Evolutionary conservation across 129 eudicot genomes (phyloP).

Genomic region (Apium graveolens): DNA sequence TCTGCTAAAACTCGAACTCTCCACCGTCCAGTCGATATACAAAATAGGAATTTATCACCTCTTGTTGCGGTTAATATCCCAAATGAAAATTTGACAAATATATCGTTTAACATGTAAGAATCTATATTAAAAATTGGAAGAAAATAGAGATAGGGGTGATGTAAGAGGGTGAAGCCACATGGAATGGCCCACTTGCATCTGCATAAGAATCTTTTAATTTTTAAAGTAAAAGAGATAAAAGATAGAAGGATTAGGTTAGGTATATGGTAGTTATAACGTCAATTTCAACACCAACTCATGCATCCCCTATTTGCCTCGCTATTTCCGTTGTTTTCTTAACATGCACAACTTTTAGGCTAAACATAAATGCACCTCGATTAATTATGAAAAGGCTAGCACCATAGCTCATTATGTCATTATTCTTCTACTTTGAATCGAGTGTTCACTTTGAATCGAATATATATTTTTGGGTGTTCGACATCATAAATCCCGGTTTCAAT

Average conservation of each 20-base stretch:
- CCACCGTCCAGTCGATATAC: background rate
- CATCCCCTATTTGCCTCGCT: constrained; percentile 1
- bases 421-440: no score
- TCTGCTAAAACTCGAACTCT: background rate
- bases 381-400: no score
- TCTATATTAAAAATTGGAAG: background rate
- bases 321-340: no score
- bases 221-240: background rate
- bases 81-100: background rate
- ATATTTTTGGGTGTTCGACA: no score
- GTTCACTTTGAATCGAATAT: no score
- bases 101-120: no score
- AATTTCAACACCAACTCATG: background rate
- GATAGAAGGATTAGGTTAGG: background rate
- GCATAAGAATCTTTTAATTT: background rate
- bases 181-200: background rate
- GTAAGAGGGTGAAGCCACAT: background rate
- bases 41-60: no score
- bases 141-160: background rate
- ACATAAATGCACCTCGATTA: no score
- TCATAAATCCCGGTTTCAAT: no score
- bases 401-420: no score
- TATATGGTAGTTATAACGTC: background rate
- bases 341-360: no score
- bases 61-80: background rate